Evolutionary conservation across 495 filamentous ascomycete genomes (phyloP).

Genomic region (Barbatosphaeria neglecta): DNA sequence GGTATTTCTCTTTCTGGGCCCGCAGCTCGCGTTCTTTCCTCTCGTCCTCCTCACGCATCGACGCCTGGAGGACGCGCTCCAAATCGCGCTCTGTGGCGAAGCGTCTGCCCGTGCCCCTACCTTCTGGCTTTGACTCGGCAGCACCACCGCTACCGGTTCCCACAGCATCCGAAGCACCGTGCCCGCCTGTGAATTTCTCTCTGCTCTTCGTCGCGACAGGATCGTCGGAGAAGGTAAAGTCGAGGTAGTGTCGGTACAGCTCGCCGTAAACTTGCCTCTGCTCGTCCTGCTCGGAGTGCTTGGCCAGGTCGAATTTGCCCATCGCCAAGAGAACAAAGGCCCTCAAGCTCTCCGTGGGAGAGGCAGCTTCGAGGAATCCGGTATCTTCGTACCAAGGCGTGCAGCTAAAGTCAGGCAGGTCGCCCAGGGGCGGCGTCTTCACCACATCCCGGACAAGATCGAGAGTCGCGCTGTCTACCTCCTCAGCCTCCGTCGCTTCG

Average conservation of each 20-base stretch:
- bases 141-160: slow-evolving; percentile 26
- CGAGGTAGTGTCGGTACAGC: slow-evolving; percentile 34
- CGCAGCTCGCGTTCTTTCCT: slow-evolving; percentile 57
- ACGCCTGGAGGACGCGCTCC: slow-evolving; percentile 63
- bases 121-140: slow-evolving; percentile 45
- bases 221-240: slow-evolving; percentile 41
- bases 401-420: slow-evolving; percentile 27
- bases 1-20: slow-evolving; percentile 58
- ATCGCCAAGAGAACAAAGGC: slow-evolving; percentile 21
- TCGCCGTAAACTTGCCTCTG: slow-evolving; percentile 19
- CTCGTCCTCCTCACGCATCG: slow-evolving; percentile 63
- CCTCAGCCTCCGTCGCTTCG: slow-evolving; percentile 51
- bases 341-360: slow-evolving; percentile 15
- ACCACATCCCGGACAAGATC: slow-evolving; percentile 33
- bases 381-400: slow-evolving; percentile 33
- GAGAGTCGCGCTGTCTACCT: slow-evolving; percentile 41
- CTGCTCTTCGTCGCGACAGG: slow-evolving; percentile 33
- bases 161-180: slow-evolving; percentile 8
- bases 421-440: slow-evolving; percentile 35
- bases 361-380: slow-evolving; percentile 17
- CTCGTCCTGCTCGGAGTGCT: slow-evolving; percentile 16
- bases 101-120: slow-evolving; percentile 47
- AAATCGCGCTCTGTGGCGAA: slow-evolving; percentile 61
- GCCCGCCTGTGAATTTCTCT: slow-evolving; percentile 23
- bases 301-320: slow-evolving; percentile 4